Percentiles rank a stretch among this genome's conserved stretches.
Evolutionary conservation across 352 stramenopile species (phyloP).

Genomic region (Phytophthora boehmeriae): DNA sequence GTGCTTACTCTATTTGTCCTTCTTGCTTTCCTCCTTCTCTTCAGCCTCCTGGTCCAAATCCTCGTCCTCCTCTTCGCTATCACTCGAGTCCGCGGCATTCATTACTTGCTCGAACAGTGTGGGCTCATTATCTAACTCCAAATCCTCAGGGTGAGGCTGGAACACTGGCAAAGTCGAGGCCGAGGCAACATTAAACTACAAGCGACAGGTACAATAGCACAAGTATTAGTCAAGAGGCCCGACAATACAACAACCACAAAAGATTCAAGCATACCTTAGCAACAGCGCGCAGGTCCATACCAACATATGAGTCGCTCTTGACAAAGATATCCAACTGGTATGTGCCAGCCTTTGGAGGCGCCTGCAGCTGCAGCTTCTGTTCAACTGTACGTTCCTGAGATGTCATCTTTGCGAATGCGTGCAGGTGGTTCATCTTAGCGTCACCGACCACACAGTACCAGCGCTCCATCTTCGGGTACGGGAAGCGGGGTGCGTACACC

Average conservation of each 20-base stretch:
- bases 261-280: conserved; percentile 69
- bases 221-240: conserved; percentile 8
- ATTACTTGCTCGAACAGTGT: conserved; percentile 99
- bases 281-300: conserved; percentile 93
- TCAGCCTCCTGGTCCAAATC: conserved; percentile 54
- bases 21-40: conserved; percentile 69
- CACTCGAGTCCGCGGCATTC: conserved; percentile 84
- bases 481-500: conserved; percentile 97
- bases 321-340: conserved; percentile 98
- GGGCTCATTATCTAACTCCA: conserved; percentile 99
- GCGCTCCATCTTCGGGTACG: conserved; percentile 94
- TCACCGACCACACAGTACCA: conserved; percentile 98
- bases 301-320: conserved; percentile 98
- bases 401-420: conserved; percentile 97
- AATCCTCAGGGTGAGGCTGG: conserved; percentile 97
- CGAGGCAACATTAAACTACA: conserved; percentile 93
- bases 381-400: conserved; percentile 88
- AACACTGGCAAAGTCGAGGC: conserved; percentile 94
- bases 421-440: conserved; percentile 93
- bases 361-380: conserved; percentile 96
- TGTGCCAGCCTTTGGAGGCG: conserved; percentile 91
- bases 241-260: not conserved
- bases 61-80: conserved; percentile 86
- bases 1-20: conserved; percentile 60
- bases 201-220: conserved; percentile 14